Conservation (phyloP, 2,329 filamentous ascomycete genomes). For the Aspergillus awamori region DNA sequence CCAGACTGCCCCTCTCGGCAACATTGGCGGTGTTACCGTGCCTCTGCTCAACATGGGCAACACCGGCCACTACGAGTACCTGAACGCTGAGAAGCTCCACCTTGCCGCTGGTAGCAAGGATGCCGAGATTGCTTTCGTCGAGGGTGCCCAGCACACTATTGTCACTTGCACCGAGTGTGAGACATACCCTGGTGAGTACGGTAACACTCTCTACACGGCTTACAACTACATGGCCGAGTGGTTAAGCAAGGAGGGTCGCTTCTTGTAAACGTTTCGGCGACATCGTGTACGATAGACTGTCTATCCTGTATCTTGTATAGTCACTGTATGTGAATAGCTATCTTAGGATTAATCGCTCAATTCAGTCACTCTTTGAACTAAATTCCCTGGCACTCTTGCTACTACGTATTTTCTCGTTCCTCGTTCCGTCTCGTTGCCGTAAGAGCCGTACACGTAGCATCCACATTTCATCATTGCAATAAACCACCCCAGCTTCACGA, state of each 20-base stretch:
- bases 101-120: neutral
- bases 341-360: neutral
- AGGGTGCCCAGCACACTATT: slow-evolving; percentile 4
- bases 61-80: slow-evolving; percentile 7
- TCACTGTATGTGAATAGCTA: neutral
- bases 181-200: neutral
- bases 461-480: no score
- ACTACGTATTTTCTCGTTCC: neutral
- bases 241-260: neutral
- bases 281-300: neutral
- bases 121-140: neutral
- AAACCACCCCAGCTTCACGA: neutral
- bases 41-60: slow-evolving; percentile 1
- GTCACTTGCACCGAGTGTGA: slow-evolving; percentile 1
- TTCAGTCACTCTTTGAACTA: no score
- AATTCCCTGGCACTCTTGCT: no score
- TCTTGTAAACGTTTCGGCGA: neutral
- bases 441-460: no score
- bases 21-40: neutral
- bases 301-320: neutral
- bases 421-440: neutral
- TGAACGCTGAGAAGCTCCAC: slow-evolving; percentile 8
- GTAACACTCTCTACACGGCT: slow-evolving; percentile 1
- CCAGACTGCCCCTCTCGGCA: slow-evolving; percentile 1
- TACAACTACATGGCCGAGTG: slow-evolving; percentile 3